Evolutionary conservation across 306 rosid genomes (phyloP), one percentile per base, ranked within the genome.

Genomic region (Arachis hypogaea): DNA sequence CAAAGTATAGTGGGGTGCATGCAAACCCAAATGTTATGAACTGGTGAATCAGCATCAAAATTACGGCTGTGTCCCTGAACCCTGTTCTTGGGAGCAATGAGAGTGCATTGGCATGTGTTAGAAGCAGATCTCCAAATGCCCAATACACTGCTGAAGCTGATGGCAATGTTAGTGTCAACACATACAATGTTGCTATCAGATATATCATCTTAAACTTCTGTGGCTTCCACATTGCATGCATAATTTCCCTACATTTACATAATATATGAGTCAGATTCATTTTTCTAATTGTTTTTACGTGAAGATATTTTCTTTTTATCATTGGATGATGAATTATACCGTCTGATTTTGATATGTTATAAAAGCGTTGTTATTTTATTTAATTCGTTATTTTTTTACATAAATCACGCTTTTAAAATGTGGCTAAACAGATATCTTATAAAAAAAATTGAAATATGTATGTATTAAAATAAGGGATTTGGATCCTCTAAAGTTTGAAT

Each of bases 191-290:
- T 61, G 99, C 99, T 3, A 86, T 80, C 77, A 94, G 84, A 86
- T 94, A 94, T 81, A 94, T 94, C 54, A 86, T 22, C 89, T 94
- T 94, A 83, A 92, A 94, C 65, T 94, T 94, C 79, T 88, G 99
- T 73, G 99, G 99, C 84, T 94, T 94, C 99, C 99, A 94, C 97
- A 94, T 94, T 41, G 99, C 99, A 87, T 94, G 97, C 99, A 94
- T 94, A 11, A 94, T 89, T 83, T 94, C 97, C 85, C 99, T 94
- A 54, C 84, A 82, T 55, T 45, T 10, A 12, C 61, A 11, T 11
- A 59, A 61, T 78, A 59, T 8, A 22, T 51, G 5, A 10, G 58
- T 81, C 60, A 76, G 75, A 68, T 57, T 56, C 62, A 69, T 29
- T 9, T 11, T 18, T 11, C 72, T 22, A 22, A 22, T 22, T 22